phyloP scores from a whole-genome alignment of 768 basidiomycete species.

The Antrodiella citrinella region DNA sequence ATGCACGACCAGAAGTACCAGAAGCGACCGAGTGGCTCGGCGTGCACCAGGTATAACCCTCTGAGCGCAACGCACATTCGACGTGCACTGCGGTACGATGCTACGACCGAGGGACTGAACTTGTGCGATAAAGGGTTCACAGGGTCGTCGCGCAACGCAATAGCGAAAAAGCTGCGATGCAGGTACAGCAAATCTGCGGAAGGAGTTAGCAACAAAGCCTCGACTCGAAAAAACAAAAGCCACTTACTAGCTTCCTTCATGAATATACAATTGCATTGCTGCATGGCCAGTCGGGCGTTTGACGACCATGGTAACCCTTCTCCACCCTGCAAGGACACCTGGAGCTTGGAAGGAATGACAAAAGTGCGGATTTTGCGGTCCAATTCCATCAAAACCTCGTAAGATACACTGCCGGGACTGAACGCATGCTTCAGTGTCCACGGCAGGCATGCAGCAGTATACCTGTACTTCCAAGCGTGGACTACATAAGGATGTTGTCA shows the following conservation, averaged over 20 bases:
- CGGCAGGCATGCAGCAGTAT: slow-evolving; percentile 37
- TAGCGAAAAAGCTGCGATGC: slow-evolving; percentile 21
- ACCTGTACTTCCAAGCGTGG: slow-evolving; percentile 35
- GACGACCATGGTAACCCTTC: slow-evolving; percentile 29
- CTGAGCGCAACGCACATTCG: neutral
- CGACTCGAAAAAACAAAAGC: neutral
- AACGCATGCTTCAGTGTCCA: slow-evolving; percentile 34
- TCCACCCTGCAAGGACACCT: slow-evolving; percentile 21
- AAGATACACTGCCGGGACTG: slow-evolving; percentile 23
- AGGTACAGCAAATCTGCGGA: slow-evolving; percentile 19
- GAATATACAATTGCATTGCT: slow-evolving; percentile 35
- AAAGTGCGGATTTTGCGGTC: slow-evolving; percentile 42
- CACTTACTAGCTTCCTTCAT: slow-evolving; percentile 40
- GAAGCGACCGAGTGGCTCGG: neutral
- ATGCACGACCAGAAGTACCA: slow-evolving; percentile 3
- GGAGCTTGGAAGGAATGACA: slow-evolving; percentile 33
- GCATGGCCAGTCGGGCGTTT: slow-evolving; percentile 31
- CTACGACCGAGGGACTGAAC: slow-evolving; percentile 2
- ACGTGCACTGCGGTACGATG: slow-evolving; percentile 1
- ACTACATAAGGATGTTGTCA: slow-evolving; percentile 7
- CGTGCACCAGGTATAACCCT: slow-evolving; percentile 1
- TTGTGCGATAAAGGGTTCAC: slow-evolving; percentile 3
- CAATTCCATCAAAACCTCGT: slow-evolving; percentile 34
- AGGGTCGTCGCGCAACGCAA: neutral
- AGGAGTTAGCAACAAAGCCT: neutral